Evolutionary conservation across 208 protist species (phyloP).

Genomic region (Phytomonas francai): DNA sequence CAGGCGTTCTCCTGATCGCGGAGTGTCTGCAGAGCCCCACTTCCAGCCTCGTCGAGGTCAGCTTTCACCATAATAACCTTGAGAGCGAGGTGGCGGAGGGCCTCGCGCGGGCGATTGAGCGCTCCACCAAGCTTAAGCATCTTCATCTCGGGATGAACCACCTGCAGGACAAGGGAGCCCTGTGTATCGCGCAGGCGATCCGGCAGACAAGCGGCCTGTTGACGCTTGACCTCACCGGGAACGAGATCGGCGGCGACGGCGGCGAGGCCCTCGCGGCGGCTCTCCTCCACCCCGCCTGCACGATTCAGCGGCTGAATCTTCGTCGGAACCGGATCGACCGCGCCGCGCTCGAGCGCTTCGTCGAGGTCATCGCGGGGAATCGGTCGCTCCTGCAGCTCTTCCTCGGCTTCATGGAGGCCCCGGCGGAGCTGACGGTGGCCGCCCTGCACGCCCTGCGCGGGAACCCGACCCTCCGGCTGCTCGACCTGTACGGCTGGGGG

Average conservation of each 20-base stretch:
- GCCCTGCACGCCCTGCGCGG: conserved; percentile 46
- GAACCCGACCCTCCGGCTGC: conserved; percentile 63
- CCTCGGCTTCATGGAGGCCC: conserved; percentile 86
- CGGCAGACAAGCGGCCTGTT: conserved; percentile 30
- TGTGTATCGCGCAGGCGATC: conserved; percentile 57
- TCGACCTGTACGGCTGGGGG: conserved; percentile 86
- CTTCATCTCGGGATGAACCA: conserved; percentile 87
- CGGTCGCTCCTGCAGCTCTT: conserved; percentile 85
- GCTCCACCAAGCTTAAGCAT: conserved; percentile 60
- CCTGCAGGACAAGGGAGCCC: conserved; percentile 67
- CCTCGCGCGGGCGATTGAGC: conserved; percentile 48
- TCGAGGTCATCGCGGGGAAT: conserved; percentile 53
- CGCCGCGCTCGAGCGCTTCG: conserved; percentile 58
- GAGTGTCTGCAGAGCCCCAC: conserved; percentile 45
- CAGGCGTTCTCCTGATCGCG: conserved; percentile 73
- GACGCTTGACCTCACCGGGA: conserved; percentile 83
- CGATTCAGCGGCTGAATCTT: conserved; percentile 79
- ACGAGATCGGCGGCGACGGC: conserved; percentile 70
- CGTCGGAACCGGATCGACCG: conserved; percentile 79
- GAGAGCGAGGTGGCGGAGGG: conserved; percentile 60
- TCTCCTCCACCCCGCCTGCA: conserved; percentile 43
- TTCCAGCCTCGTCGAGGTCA: conserved; percentile 75
- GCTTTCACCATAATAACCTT: conserved; percentile 87
- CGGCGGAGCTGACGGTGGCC: conserved; percentile 33
- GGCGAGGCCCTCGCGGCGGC: conserved; percentile 54